Evolutionary conservation across 2,329 filamentous ascomycete species (phyloP), one percentile per base, ranked within the genome.

Genomic region (Bipolaris cookei): DNA sequence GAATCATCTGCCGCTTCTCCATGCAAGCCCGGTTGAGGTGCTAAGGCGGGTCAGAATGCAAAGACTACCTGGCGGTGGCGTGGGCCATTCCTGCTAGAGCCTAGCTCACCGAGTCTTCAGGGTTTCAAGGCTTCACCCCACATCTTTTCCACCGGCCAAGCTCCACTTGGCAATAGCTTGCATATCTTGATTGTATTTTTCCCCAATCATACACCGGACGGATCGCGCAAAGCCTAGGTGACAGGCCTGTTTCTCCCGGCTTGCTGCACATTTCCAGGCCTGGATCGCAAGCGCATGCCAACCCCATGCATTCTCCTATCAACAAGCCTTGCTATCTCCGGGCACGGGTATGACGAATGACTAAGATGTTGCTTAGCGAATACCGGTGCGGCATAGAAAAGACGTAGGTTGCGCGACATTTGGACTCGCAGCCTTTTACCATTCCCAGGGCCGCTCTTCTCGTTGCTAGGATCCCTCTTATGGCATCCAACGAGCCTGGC

Each of bases 401-500:
- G 48, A 32, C 39, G 42, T 43, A 10, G 53, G 42, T 35, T 43
- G 54, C 47, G 38, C 49, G 25, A 16, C 30, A 13, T 20, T 20
- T 38, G 10, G 30, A 20, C 6, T 6, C 11, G 10, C 6, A 35
- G 20, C 18, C 37, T 20, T 25, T 38, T 23, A n/a, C 42, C 39
- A 21, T 39, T 43, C 23, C 30, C 16, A 1, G 20, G 20, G 23
- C 20, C 25, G 11, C 18, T 18, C 16, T 37, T 16, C 2, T 25
- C n/a, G 16, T 43, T 35, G 8, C 10, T 3, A 28, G n/a, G 18
- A 20, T 34, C 34, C 20, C 3, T 21, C 64, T 13, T 10, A 30
- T 68, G 65, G 64, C 65, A 46, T 61, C 64, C 4, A 68, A 68
- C 34, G 65, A 69, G 30, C 63, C 66, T 4, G 65, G 66, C 20